Percentiles rank a stretch among this genome's conserved stretches.
These are phyloP conservation scores for Nothomitra cinnamomea DNA, from an alignment of 2,329 filamentous ascomycete species.

Conservation along the genomic window DNA sequence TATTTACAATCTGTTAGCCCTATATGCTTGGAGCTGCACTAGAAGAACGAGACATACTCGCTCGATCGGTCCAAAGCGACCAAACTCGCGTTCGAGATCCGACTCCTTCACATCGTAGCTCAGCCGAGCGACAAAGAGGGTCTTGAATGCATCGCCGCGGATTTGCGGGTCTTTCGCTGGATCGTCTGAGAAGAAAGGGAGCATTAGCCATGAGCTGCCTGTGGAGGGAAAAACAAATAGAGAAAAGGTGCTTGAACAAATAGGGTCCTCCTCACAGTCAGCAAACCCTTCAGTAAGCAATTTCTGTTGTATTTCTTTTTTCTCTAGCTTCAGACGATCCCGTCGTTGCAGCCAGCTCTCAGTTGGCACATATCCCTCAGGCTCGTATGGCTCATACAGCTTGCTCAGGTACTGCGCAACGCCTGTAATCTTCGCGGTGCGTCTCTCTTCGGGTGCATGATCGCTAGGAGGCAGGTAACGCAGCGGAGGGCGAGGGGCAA, in stretches of 20 bases:
- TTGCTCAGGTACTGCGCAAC: slow-evolving; percentile 59
- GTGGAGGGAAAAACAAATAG: slow-evolving; percentile 11
- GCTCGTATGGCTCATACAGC: slow-evolving; percentile 55
- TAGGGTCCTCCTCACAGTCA: slow-evolving; percentile 34
- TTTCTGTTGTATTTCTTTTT: slow-evolving; percentile 49
- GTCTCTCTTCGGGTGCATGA: slow-evolving; percentile 65
- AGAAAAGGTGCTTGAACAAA: slow-evolving; percentile 8
- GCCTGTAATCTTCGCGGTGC: slow-evolving; percentile 54
- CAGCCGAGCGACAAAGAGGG: slow-evolving; percentile 77
- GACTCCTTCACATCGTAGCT: slow-evolving; percentile 79
- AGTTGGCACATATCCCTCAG: slow-evolving; percentile 59
- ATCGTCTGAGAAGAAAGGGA: slow-evolving; percentile 39
- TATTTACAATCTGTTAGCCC: slow-evolving; percentile 21
- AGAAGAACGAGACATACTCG: slow-evolving; percentile 39
- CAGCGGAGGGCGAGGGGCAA: slow-evolving; percentile 81
- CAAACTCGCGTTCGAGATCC: slow-evolving; percentile 86
- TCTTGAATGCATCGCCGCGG: slow-evolving; percentile 86
- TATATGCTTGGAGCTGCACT: slow-evolving; percentile 2
- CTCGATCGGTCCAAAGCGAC: slow-evolving; percentile 85
- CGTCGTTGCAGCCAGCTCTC: slow-evolving; percentile 86
- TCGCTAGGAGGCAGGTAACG: slow-evolving; percentile 77
- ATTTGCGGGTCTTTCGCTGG: slow-evolving; percentile 75
- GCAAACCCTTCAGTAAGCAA: slow-evolving; percentile 46
- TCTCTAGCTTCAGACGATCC: slow-evolving; percentile 70
- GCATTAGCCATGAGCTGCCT: neutral